These are phyloP conservation scores for Puccinia triticina DNA, from an alignment of 1,284 basidiomycete genomes.

Conservation along the genomic window DNA sequence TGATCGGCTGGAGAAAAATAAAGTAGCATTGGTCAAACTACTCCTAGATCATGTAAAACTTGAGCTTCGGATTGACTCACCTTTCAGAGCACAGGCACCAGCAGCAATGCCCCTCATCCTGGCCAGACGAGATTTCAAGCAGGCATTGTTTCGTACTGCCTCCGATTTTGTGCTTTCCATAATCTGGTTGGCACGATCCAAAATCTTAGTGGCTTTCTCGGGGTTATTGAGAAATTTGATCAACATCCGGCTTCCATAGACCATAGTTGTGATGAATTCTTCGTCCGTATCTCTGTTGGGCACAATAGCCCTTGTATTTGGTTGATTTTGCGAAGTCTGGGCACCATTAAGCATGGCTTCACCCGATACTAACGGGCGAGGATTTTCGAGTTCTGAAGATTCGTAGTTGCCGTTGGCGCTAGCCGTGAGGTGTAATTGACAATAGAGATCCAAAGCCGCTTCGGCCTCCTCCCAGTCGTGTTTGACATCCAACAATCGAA, in stretches of 20 bases:
- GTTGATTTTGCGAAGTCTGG: neutral
- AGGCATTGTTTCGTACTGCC: conserved; percentile 30
- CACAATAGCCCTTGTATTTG: neutral
- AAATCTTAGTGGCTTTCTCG: conserved; percentile 55
- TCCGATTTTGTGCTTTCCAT: conserved; percentile 34
- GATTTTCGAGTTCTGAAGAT: conserved; percentile 60
- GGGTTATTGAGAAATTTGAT: conserved; percentile 63
- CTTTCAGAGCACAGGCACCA: conserved; percentile 58
- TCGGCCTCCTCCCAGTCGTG: conserved; percentile 72
- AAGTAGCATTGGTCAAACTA: neutral
- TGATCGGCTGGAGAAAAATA: conserved; percentile 64
- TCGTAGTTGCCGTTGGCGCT: conserved; percentile 8
- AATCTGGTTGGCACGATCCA: conserved; percentile 30
- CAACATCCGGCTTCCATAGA: conserved; percentile 75
- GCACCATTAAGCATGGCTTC: conserved; percentile 55
- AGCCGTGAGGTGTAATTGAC: conserved; percentile 69
- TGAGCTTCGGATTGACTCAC: conserved; percentile 62
- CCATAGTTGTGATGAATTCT: conserved; percentile 71
- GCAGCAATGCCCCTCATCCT: conserved; percentile 60
- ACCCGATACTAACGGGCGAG: conserved; percentile 58
- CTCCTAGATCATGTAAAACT: neutral
- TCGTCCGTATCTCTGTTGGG: conserved; percentile 52
- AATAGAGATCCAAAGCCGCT: conserved; percentile 76
- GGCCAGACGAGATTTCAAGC: conserved; percentile 56
- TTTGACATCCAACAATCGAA: conserved; percentile 68